A percentile compares a stretch with the other conserved stretches of the same genome.
These are phyloP conservation scores for Fusarium heterosporum DNA, from an alignment of 2,329 filamentous ascomycete species.

Conservation along the genomic window DNA sequence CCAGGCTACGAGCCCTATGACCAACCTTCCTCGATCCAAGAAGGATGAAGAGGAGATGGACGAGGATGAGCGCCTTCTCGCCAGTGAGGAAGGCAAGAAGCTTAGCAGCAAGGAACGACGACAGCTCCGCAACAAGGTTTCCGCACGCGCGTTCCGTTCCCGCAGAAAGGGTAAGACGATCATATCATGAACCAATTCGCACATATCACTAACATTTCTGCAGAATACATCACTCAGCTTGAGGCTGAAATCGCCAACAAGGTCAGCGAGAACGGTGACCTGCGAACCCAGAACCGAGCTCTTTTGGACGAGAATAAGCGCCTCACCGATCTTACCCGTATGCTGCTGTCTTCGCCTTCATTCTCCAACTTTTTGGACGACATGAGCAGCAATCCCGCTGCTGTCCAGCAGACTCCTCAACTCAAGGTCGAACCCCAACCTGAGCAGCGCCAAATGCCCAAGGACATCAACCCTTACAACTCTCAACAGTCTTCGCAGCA, in stretches of 20 bases:
- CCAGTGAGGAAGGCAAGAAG: conserved; percentile 99
- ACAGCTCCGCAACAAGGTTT: conserved; percentile 99
- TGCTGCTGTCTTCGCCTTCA: conserved; percentile 82
- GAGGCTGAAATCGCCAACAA: conserved; percentile 89
- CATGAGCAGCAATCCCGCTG: conserved; percentile 69
- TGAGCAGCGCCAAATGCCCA: conserved; percentile 66
- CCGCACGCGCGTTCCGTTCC: conserved; percentile 96
- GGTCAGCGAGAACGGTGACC: conserved; percentile 83
- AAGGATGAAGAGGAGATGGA: conserved; percentile 99
- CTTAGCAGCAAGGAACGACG: conserved; percentile 97
- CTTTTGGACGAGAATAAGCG: conserved; percentile 88
- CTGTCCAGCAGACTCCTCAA: conserved; percentile 54
- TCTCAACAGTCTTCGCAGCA: conserved; percentile 69
- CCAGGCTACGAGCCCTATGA: conserved; percentile 60
- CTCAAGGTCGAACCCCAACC: conserved; percentile 57
- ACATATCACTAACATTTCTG: conserved; percentile 27
- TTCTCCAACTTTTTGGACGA: conserved; percentile 85
- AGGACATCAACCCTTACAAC: conserved; percentile 74
- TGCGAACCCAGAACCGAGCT: conserved; percentile 83
- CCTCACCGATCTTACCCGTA: conserved; percentile 80
- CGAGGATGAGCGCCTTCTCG: conserved; percentile 91
- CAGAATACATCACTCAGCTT: conserved; percentile 97
- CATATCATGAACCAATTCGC: neutral
- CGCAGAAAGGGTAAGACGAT: conserved; percentile 86
- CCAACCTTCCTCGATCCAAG: conserved; percentile 78